Percentiles rank a stretch among this genome's conserved stretches.
Evolutionary conservation across 2,329 filamentous ascomycete species (phyloP).

Genomic region (Trichoderma oligosporum): DNA sequence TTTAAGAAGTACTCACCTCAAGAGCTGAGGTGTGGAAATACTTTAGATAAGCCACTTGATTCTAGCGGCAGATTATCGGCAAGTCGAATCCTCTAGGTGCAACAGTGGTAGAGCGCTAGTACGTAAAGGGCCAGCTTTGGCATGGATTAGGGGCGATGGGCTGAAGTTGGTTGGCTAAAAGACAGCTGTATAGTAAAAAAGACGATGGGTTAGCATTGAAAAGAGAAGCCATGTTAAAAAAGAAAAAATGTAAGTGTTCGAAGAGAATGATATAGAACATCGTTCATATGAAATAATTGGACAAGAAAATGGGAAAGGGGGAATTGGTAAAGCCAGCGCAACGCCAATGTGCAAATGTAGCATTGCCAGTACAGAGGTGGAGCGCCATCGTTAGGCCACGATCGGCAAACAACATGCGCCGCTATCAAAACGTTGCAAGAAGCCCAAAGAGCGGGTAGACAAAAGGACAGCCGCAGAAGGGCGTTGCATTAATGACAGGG

Average conservation of each 20-base stretch:
- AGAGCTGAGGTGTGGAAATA: constrained; percentile 23
- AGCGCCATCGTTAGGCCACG: constrained; percentile 11
- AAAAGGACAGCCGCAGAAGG: not conserved
- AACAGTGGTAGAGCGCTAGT: constrained; percentile 15
- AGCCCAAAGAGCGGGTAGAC: too few relatives aligned
- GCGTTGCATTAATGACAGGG: constrained; percentile 2
- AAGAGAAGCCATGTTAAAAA: not conserved
- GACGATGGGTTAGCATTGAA: constrained; percentile 14
- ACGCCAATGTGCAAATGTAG: not conserved
- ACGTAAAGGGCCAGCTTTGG: constrained; percentile 11
- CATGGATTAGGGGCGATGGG: constrained; percentile 13
- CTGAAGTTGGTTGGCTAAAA: not conserved
- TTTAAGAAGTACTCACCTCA: constrained; percentile 27
- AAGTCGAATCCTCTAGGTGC: not conserved
- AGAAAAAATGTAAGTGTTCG: not conserved
- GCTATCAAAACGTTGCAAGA: too few relatives aligned
- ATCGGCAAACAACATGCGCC: constrained; percentile 17
- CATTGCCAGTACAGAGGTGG: constrained; percentile 6
- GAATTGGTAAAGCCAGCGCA: not conserved
- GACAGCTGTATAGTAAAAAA: constrained; percentile 3
- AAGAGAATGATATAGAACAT: not conserved
- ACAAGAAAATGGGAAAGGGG: not conserved
- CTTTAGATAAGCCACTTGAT: constrained; percentile 20
- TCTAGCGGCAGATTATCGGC: constrained; percentile 18
- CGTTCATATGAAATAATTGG: not conserved